phyloP scores from a whole-genome alignment of 2,329 filamentous ascomycete genomes.

The Raffaelea arxii region DNA sequence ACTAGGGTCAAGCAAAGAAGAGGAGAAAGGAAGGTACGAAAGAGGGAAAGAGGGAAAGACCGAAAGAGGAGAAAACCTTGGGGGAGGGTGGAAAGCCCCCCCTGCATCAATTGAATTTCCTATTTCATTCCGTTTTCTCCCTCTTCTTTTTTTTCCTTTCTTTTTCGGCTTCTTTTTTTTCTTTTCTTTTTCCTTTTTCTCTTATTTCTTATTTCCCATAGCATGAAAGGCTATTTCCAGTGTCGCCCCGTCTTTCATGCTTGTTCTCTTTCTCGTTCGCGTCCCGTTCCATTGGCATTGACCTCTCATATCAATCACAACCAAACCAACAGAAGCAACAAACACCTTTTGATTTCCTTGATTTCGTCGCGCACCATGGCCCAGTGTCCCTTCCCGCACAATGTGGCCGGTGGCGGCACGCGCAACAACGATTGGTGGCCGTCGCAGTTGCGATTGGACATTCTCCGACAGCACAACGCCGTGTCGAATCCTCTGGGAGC shows the following conservation, averaged over 20 bases:
- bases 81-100: too few relatives aligned
- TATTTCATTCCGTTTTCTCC: neutral
- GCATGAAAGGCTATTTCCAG: too few relatives aligned
- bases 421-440: slow-evolving; percentile 69
- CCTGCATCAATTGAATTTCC: too few relatives aligned
- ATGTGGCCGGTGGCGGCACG: slow-evolving; percentile 50
- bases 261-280: neutral
- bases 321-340: too few relatives aligned
- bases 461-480: slow-evolving; percentile 61
- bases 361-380: neutral
- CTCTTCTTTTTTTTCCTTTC: neutral
- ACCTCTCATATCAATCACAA: neutral
- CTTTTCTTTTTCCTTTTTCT: neutral
- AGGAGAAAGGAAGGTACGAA: too few relatives aligned
- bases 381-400: neutral
- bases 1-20: too few relatives aligned
- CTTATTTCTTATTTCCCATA: neutral
- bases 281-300: neutral
- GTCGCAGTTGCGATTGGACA: slow-evolving; percentile 54
- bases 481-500: slow-evolving; percentile 53
- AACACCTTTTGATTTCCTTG: neutral
- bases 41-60: too few relatives aligned
- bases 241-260: neutral
- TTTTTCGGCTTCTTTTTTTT: neutral
- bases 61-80: too few relatives aligned